These are phyloP conservation scores for Nicotiana rustica DNA, from an alignment of 305 asterid species.

Conservation along the genomic window DNA sequence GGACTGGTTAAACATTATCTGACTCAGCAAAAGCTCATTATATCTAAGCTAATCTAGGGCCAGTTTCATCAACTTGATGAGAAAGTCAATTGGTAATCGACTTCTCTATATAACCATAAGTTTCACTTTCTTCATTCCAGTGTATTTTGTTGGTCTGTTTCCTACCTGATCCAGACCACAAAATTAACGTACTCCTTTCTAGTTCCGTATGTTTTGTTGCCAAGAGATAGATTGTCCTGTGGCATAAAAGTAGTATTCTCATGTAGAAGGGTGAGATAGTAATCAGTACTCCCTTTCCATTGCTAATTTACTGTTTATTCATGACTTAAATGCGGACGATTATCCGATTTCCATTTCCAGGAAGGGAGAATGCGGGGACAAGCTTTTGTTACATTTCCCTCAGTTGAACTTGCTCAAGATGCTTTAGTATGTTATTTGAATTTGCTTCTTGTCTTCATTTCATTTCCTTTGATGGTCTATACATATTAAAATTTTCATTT, in stretches of 20 bases:
- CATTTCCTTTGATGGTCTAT: not conserved
- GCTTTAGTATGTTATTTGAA: conserved; percentile 67
- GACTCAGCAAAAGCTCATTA: not conserved
- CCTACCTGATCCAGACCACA: conserved; percentile 8
- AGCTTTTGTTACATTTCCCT: conserved; percentile 92
- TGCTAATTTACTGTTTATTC: not conserved
- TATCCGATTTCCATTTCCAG: conserved; percentile 45
- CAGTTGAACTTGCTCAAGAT: conserved; percentile 80
- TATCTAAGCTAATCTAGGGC: not conserved
- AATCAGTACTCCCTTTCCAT: not conserved
- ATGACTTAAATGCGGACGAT: conserved; percentile 29
- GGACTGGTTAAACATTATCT: conserved; percentile 3
- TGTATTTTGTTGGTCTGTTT: conserved; percentile 14
- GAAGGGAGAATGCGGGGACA: conserved; percentile 99
- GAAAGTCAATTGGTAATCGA: conserved; percentile 18
- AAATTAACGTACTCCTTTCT: not conserved
- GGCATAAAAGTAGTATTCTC: not conserved
- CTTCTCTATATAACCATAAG: not conserved
- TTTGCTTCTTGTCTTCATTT: not conserved
- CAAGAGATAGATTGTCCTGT: not conserved
- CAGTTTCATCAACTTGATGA: not conserved
- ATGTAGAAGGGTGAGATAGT: not conserved
- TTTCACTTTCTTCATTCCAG: not conserved
- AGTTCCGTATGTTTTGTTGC: not conserved
- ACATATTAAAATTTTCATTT: not conserved